Base-by-base conservation (phyloP, 1,284 basidiomycete species). In the Stereum hirsutum region DNA sequence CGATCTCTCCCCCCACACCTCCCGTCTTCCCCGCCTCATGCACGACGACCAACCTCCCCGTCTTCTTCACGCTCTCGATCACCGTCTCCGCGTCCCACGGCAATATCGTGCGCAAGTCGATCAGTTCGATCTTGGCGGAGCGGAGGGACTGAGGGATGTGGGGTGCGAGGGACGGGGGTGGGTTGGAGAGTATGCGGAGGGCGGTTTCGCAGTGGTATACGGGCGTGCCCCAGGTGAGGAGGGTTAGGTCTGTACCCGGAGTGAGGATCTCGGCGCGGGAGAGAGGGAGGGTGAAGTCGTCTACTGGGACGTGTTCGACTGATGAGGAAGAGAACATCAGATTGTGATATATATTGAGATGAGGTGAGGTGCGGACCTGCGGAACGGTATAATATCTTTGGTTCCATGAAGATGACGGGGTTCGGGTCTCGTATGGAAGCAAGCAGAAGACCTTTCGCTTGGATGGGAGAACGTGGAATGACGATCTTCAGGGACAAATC, bases 401-500 rank as follows among this genome's bases (percentile, higher is more conserved):
- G 93, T 62, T 97, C 93, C 74, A 97, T 86, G 61, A 97, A 92
- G 39, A 97, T 78, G 5, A 92, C 87, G 0, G 94, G 94, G 55
- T 95, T 94, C 0, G 89, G 88, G 57, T 96, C 92, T 35, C 90
- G 77, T 45, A 97, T 89, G 0, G 90, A 81, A 4, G 80, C 75
- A 5, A 95, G 70, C 6, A 97, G 66, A 1, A 97, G 67, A 1
- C 93, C 93, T 62, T 97, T 97, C 17, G 92, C 93, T 69, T 97
- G 94, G 30, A 94, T 81, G 0, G 93, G 94, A 3, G 89, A 91
- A 14, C 93, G 81, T 3, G 93, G 93, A 31, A 97, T 87, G 8
- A 96, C 89, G 41, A 92, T 64, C 88, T 90, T 45, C 42, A 10
- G 17, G n/a, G n/a, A n/a, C n/a, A n/a, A n/a, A n/a, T n/a, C n/a